These are phyloP conservation scores for Orobanche coerulescens DNA, from an alignment of 257 asterid genomes.

Conservation along the genomic window DNA sequence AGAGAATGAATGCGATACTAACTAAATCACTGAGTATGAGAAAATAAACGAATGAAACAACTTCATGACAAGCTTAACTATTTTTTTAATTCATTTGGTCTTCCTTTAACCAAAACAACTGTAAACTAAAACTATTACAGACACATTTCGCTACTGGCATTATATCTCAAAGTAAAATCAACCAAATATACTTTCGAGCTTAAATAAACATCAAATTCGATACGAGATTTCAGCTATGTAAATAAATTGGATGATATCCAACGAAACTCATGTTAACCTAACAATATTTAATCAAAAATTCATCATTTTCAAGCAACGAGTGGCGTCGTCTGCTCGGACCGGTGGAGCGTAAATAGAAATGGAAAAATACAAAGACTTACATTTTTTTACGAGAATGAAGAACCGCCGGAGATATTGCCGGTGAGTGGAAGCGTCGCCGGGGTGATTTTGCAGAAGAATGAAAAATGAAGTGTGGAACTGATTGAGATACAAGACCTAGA, in stretches of 20 bases:
- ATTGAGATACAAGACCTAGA: constrained; percentile 17
- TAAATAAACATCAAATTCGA: background rate
- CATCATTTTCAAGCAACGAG: background rate
- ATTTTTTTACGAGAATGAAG: background rate
- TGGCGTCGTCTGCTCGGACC: background rate
- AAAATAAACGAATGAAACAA: background rate
- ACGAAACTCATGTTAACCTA: constrained; percentile 18
- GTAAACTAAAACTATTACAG: background rate
- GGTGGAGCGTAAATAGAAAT: background rate
- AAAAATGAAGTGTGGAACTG: constrained; percentile 4
- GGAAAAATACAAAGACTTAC: constrained; percentile 8
- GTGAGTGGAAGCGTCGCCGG: constrained; percentile 17
- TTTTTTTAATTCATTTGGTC: background rate
- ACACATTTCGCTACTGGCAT: background rate
- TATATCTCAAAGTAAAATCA: background rate
- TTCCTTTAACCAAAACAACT: background rate
- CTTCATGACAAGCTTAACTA: background rate
- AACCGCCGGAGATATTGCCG: constrained; percentile 14
- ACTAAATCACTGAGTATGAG: background rate
- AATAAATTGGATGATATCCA: background rate
- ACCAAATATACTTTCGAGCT: background rate
- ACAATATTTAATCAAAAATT: background rate
- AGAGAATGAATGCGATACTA: background rate
- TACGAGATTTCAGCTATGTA: background rate
- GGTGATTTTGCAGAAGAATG: constrained; percentile 7